Evolutionary conservation across 257 asterid species (phyloP).

Genomic region (Solanum commersonii): DNA sequence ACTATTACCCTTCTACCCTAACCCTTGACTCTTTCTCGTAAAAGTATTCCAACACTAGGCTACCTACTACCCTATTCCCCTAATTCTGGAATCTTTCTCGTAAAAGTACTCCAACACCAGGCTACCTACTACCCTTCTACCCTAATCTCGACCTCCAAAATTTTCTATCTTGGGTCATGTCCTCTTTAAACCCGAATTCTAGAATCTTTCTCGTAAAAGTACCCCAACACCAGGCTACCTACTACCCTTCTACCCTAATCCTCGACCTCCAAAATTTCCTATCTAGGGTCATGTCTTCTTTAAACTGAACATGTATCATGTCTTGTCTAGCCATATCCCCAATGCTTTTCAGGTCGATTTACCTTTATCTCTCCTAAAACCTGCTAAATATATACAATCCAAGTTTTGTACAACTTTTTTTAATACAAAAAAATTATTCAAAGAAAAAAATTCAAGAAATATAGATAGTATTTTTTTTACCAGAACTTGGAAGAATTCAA

Average conservation of each 20-base stretch:
- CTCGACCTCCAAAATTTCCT: background rate
- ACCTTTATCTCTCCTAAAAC: background rate
- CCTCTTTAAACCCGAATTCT: too few species aligned
- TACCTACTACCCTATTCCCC: background rate
- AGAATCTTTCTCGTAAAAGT: too few species aligned
- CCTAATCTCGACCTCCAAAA: too few species aligned
- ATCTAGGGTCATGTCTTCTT: background rate
- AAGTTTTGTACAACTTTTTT: too few species aligned
- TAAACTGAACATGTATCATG: background rate
- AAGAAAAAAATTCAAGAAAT: background rate
- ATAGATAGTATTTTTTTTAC: background rate
- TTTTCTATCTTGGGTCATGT: too few species aligned
- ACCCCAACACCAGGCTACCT: too few species aligned
- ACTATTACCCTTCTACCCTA: background rate
- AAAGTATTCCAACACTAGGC: background rate
- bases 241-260: too few species aligned
- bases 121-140: too few species aligned
- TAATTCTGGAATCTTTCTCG: background rate
- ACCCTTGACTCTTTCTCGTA: background rate
- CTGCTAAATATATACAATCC: background rate
- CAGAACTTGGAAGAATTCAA: background rate
- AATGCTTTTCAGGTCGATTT: background rate
- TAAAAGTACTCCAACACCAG: too few species aligned
- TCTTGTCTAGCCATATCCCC: background rate
- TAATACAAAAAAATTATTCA: background rate